These are phyloP conservation scores for Pythium biforme DNA, from an alignment of 352 stramenopile genomes.

Conservation along the genomic window DNA sequence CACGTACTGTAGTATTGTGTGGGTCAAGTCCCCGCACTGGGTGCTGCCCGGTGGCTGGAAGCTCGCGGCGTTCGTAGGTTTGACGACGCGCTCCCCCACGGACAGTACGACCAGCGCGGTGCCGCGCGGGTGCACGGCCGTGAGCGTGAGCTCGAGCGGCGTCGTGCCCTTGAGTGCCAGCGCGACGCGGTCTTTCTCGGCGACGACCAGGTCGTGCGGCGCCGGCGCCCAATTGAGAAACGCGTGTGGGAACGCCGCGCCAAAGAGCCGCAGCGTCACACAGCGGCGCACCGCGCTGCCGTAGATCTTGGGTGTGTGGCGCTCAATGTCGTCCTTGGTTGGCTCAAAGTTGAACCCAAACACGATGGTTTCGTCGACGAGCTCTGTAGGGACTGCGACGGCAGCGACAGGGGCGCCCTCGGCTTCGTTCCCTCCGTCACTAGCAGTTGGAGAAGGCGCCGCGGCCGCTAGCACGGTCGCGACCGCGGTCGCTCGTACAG, in stretches of 20 bases:
- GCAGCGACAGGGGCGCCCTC: too few species aligned
- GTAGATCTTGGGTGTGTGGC: too few species aligned
- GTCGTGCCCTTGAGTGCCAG: conserved; percentile 4
- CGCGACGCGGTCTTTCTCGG: too few species aligned
- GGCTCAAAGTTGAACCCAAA: conserved; percentile 11
- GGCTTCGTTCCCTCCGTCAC: too few species aligned
- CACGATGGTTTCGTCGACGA: conserved; percentile 13
- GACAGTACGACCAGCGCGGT: not conserved
- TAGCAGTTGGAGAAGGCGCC: not conserved
- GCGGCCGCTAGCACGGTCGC: too few species aligned
- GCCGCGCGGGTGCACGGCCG: conserved; percentile 2
- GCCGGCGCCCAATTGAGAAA: not conserved
- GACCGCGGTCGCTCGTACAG: not conserved
- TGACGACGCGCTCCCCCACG: too few species aligned
- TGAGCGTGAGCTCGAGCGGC: conserved; percentile 8
- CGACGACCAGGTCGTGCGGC: not conserved
- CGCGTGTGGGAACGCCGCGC: not conserved
- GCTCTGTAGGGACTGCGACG: conserved; percentile 7
- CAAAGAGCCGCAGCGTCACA: not conserved
- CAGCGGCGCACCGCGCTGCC: too few species aligned
- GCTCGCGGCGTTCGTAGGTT: too few species aligned
- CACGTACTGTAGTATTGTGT: conserved; percentile 12
- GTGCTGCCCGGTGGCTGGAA: too few species aligned
- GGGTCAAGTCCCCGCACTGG: too few species aligned
- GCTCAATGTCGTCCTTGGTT: not conserved